Conservation (phyloP, 2,329 filamentous ascomycete species). For the Dothistroma pini region DNA sequence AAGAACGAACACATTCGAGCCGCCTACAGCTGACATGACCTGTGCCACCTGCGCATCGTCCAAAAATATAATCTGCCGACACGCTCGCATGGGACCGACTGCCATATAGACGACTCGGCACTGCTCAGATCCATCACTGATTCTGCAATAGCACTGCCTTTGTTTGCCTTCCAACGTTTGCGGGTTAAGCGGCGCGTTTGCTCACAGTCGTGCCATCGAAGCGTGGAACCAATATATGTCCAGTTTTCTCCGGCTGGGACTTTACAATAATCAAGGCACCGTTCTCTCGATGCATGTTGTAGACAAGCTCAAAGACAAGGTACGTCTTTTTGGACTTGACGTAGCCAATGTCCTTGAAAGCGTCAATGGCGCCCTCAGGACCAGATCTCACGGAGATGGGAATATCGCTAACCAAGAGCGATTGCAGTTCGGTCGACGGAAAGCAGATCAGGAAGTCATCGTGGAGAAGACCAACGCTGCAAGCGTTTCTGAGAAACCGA, state of each 20-base stretch:
- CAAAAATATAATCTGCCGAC: not conserved
- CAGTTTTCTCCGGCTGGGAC: no score
- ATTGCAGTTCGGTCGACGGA: not conserved
- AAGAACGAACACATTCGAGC: not conserved
- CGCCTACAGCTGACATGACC: not conserved
- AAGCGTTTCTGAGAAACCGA: no score
- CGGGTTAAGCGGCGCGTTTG: not conserved
- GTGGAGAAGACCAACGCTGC: no score
- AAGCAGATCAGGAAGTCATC: not conserved
- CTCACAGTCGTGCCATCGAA: not conserved
- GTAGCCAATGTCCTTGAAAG: not conserved
- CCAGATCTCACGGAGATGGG: no score
- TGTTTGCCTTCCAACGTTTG: not conserved
- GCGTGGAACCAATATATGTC: not conserved
- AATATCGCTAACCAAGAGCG: not conserved
- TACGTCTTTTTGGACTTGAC: not conserved
- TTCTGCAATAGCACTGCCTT: not conserved
- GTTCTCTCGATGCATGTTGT: conserved; percentile 4
- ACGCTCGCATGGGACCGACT: not conserved
- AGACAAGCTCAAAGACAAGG: conserved; percentile 19
- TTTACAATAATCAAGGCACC: no score
- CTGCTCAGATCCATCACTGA: not conserved
- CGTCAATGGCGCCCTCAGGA: no score
- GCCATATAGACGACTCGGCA: not conserved
- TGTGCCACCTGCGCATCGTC: not conserved